Evolutionary conservation across 1,284 basidiomycete genomes (phyloP), one percentile per base, ranked within the genome.

Genomic region (Microbotryum lychnidis-dioicae): DNA sequence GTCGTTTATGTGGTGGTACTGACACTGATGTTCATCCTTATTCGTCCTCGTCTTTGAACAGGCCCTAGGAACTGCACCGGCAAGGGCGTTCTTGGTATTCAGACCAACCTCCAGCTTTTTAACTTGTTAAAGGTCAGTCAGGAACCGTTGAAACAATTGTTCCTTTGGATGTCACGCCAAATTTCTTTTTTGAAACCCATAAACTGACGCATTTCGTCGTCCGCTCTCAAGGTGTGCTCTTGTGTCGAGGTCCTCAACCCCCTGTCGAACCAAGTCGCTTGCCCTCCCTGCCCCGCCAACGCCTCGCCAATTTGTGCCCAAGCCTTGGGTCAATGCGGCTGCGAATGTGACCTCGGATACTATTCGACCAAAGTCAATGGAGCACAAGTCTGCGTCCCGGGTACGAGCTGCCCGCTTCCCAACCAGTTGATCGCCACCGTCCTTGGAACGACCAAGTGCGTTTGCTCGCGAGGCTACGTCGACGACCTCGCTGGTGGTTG

Each of bases 401-500:
- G 16, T 14, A 1, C 1, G 4, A n/a, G n/a, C 4, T 59, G 58
- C 52, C 7, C 21, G 10, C 6, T 27, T 6, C 58, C 58, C 16
- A 49, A 48, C 33, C 23, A 25, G 9, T 29, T 59, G 27, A 50
- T 59, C 37, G 50, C 52, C 49, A 49, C 49, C 12, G 8, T 50
- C 23, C 27, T 49, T n/a, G 29, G 18, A 6, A n/a, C 18, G 23
- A 20, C 25, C n/a, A n/a, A 56, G 54, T 56, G 54, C 45, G 54
- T 44, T 25, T 56, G 54, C 54, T 37, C 54, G n/a, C 45, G 54
- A 21, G 56, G 56, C 16, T 59, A 37, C 31, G 37, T 59, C 25
- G 52, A 54, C 51, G 50, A 59, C 52, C 47, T 59, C 21, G 29
- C 48, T 27, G 58, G 58, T 7, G 58, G 58, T 31, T 56, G 54